phyloP scores from a whole-genome alignment of 768 basidiomycete species.

The Cystobasidium ongulense region DNA sequence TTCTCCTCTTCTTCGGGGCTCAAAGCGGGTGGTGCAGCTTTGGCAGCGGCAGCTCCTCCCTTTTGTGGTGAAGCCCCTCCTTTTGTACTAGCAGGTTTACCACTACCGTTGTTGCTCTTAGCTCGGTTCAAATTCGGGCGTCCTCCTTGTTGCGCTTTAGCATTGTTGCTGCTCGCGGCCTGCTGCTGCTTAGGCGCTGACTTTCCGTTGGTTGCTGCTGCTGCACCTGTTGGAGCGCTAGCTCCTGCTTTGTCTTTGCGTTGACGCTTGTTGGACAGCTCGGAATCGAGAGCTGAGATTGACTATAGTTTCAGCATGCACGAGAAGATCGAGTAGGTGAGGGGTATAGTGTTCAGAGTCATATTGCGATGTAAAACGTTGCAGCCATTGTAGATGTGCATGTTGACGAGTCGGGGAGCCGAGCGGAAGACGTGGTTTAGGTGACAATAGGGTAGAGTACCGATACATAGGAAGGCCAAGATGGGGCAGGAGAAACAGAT shows the following conservation, averaged over 20 bases:
- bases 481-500: no score
- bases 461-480: no score
- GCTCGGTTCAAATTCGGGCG: not conserved
- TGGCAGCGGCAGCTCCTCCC: slow-evolving; percentile 5
- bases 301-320: not conserved
- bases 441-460: no score
- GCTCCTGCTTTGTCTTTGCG: not conserved
- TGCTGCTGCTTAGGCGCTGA: not conserved
- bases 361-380: no score
- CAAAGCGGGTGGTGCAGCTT: slow-evolving; percentile 10
- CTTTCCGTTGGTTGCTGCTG: not conserved
- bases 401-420: no score
- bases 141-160: not conserved
- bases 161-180: not conserved
- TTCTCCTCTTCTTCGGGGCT: slow-evolving; percentile 33
- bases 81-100: not conserved
- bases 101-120: not conserved
- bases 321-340: not conserved
- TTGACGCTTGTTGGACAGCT: slow-evolving; percentile 20
- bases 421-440: no score
- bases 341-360: not conserved
- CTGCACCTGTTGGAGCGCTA: not conserved
- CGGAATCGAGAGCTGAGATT: slow-evolving; percentile 9
- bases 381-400: no score
- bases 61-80: not conserved